A percentile compares a stretch with the other conserved stretches of the same genome.
phyloP scores from a whole-genome alignment of 2,329 filamentous ascomycete genomes.

The Teratosphaeriaceae sp. region DNA sequence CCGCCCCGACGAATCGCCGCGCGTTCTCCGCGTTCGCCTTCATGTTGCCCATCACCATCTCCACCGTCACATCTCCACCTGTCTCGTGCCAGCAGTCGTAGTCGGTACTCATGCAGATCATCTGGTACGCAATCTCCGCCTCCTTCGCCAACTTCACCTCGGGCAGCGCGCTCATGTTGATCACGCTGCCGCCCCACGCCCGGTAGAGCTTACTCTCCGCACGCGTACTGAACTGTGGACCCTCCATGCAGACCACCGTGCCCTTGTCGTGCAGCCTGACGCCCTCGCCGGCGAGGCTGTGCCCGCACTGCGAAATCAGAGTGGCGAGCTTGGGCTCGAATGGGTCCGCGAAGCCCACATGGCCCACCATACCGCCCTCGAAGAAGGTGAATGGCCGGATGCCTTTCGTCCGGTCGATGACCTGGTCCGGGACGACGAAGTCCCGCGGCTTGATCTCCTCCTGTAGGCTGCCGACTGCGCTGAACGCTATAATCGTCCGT shows the following conservation, averaged over 20 bases:
- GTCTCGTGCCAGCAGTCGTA: slow-evolving; percentile 95
- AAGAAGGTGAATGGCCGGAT: slow-evolving; percentile 95
- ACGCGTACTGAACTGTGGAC: slow-evolving; percentile 95
- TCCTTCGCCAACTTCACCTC: slow-evolving; percentile 95
- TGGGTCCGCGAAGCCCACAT: slow-evolving; percentile 92
- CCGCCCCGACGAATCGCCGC: slow-evolving; percentile 72
- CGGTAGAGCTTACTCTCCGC: slow-evolving; percentile 96
- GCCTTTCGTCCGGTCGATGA: slow-evolving; percentile 96
- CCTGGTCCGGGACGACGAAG: slow-evolving; percentile 92
- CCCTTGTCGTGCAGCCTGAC: slow-evolving; percentile 79
- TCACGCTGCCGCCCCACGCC: slow-evolving; percentile 84
- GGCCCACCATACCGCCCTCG: slow-evolving; percentile 81
- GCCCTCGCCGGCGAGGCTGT: slow-evolving; percentile 71
- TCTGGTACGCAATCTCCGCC: slow-evolving; percentile 93
- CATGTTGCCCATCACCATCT: slow-evolving; percentile 98
- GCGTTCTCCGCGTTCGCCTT: slow-evolving; percentile 86
- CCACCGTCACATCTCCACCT: slow-evolving; percentile 77
- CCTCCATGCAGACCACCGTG: slow-evolving; percentile 92
- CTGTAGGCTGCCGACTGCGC: slow-evolving; percentile 84
- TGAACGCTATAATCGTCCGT: slow-evolving; percentile 87
- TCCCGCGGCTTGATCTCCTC: slow-evolving; percentile 93
- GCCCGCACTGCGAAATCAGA: slow-evolving; percentile 71
- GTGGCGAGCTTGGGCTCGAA: slow-evolving; percentile 75
- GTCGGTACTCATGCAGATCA: slow-evolving; percentile 99
- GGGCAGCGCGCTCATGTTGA: slow-evolving; percentile 96